Base-by-base conservation (phyloP, 2,329 filamentous ascomycete species). In the Monosporascus sp. region DNA sequence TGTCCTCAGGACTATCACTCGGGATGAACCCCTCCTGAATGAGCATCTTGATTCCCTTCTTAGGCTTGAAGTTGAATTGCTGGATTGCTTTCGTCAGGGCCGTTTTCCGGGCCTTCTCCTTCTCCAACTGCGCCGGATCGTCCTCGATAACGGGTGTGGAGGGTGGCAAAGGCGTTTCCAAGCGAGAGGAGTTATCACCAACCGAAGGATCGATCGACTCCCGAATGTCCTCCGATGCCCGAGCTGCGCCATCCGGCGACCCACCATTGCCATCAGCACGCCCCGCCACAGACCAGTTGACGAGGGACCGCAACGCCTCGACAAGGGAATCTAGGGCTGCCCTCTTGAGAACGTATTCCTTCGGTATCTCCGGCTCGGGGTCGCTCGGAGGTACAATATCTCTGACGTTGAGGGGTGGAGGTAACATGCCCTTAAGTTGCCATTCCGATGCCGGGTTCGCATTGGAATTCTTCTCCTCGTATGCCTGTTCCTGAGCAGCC, bases 51-150 rank as follows among this genome's bases (percentile, higher is more conserved):
- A 99, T 83, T 6, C 94, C 95, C 55, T 88, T 85, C 71, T 99
- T 99, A 0, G 95, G 91, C 70, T 99, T 99, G 77, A 93, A 97
- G 69, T 99, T 99, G 79, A 99, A 99, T 57, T 91, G 88, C 49
- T 87, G 85, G 51, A 97, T 88, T 2, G 89, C 93, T 63, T 96
- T 94, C 50, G 86, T 89, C 56, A 97, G 74, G 0, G 94, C 94
- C 7, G 91, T 97, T 74, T 99, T 99, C 57, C 88, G 83, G 55
- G 92, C 89, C 73, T 97, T 97, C 52, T 92, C 91, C 70, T 88
- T 95, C 65, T 97, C 94, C n/a, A 99, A 77, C 63, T 97, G 88
- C 57, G 86, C 91, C 0, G 93, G 93, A 64, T 99, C 94, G 65
- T 99, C 95, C 53, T 97, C 91, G 3, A 84, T 72, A 2, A 86